A percentile compares a stretch with the other conserved stretches of the same genome.
Evolutionary conservation across 805 yeast genomes (phyloP).

Genomic region (Teunomyces cretensis): DNA sequence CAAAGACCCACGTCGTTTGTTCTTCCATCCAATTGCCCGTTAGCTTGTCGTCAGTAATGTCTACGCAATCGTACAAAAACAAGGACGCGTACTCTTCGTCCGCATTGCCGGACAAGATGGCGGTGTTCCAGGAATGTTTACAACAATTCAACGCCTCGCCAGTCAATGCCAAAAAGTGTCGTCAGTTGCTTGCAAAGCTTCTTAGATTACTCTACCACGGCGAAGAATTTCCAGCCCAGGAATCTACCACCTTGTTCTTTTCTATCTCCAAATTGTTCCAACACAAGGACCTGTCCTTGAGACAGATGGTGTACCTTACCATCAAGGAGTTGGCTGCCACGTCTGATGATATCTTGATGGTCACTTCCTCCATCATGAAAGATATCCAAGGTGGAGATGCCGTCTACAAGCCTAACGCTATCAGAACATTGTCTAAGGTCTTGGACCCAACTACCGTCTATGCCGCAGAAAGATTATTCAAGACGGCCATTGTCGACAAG

Average conservation of each 20-base stretch:
- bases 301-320: conserved; percentile 92
- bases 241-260: conserved; percentile 90
- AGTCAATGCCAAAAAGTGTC: conserved; percentile 82
- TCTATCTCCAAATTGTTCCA: conserved; percentile 93
- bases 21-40: background rate
- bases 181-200: conserved; percentile 77
- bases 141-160: conserved; percentile 91
- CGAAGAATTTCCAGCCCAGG: conserved; percentile 81
- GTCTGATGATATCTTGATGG: conserved; percentile 94
- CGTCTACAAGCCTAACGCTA: conserved; percentile 89
- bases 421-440: conserved; percentile 86
- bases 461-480: conserved; percentile 88
- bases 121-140: conserved; percentile 92
- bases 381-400: conserved; percentile 90
- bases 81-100: conserved; percentile 68
- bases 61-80: conserved; percentile 80
- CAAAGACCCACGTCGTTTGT: background rate
- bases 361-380: conserved; percentile 96
- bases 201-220: conserved; percentile 82
- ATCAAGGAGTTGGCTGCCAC: conserved; percentile 85
- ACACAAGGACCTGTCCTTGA: conserved; percentile 79
- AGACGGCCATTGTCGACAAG: conserved; percentile 87
- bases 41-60: conserved; percentile 47
- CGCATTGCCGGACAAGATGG: conserved; percentile 87
- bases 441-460: conserved; percentile 89